These are phyloP conservation scores for Paecilomyces fulvus DNA, from an alignment of 2,329 filamentous ascomycete species.

Conservation along the genomic window DNA sequence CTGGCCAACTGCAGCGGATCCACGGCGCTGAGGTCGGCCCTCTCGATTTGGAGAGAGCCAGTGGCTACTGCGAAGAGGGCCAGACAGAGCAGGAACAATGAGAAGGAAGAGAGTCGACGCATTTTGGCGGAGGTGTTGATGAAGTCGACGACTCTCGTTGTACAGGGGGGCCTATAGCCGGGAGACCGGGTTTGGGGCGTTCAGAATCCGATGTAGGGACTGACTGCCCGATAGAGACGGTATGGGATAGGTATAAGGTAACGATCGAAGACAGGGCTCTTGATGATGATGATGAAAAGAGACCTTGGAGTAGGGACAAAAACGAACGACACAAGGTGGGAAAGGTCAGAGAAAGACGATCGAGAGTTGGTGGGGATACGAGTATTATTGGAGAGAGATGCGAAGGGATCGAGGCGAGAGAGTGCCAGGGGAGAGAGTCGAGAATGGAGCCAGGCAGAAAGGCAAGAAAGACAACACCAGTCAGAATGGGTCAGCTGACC, in stretches of 20 bases:
- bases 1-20: slow-evolving; percentile 9
- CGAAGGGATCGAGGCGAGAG: not conserved
- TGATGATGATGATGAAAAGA: not conserved
- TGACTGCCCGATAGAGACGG: not conserved
- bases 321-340: not conserved
- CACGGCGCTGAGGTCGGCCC: slow-evolving; percentile 8
- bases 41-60: slow-evolving; percentile 18
- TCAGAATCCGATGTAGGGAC: not conserved
- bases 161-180: not conserved
- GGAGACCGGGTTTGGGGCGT: not conserved
- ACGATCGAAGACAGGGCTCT: not conserved
- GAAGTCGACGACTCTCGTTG: not conserved
- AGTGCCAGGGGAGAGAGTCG: not conserved
- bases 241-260: not conserved
- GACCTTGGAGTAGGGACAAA: not conserved
- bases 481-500: not conserved
- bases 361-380: not conserved
- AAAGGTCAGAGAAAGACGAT: not conserved
- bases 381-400: not conserved
- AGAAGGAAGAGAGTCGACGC: slow-evolving; percentile 8
- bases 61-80: slow-evolving; percentile 20
- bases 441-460: not conserved
- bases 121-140: not conserved
- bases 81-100: slow-evolving; percentile 24
- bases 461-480: not conserved